Evolutionary conservation across 2,329 filamentous ascomycete genomes (phyloP), one percentile per base, ranked within the genome.

Genomic region (Rutstroemia sp.): DNA sequence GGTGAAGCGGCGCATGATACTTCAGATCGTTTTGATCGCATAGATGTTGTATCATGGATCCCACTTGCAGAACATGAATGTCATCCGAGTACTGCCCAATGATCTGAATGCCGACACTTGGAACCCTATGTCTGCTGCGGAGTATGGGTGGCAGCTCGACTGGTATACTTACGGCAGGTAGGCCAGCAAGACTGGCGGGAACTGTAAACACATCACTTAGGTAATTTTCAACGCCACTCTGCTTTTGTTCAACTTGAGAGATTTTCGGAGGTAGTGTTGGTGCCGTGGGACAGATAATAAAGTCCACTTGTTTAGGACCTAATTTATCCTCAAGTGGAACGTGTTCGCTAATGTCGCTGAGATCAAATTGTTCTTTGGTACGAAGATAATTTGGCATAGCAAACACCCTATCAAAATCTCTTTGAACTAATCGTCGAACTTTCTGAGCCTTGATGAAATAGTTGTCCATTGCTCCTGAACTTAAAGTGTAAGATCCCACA

Each of bases 191-290:
- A 72, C 91, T 96, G 2, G 92, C 91, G 1, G 94, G 94, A 1
- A 99, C 92, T 0, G 94, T 97, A 65, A 97, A 92, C 1, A 97
- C 87, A 72, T 99, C 94, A 67, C 94, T 96, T 76, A 88, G 88
- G 68, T 96, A 97, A 1, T 81, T 81, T 64, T 92, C 84, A n/a
- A 95, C 57, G 9, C 79, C 75, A 47, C 73, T 77, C 69, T 82
- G 76, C 9, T 19, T 27, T 9, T 70, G 65, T 58, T 74, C 64
- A 36, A 94, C 68, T 5, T 84, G 78, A 3, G 77, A 73, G 6
- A 94, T 68, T 6, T 71, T 75, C 0, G 90, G 91, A 8, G 92
- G 82, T 16, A 83, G 75, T 0, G 86, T 88, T 1, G 92, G 91
- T 7, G 92, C 87, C 0, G 92, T 97, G 0, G 94, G 94, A 59